Evolutionary conservation across 345 rosid species (phyloP), one percentile per base, ranked within the genome.

Genomic region (Populus alba): DNA sequence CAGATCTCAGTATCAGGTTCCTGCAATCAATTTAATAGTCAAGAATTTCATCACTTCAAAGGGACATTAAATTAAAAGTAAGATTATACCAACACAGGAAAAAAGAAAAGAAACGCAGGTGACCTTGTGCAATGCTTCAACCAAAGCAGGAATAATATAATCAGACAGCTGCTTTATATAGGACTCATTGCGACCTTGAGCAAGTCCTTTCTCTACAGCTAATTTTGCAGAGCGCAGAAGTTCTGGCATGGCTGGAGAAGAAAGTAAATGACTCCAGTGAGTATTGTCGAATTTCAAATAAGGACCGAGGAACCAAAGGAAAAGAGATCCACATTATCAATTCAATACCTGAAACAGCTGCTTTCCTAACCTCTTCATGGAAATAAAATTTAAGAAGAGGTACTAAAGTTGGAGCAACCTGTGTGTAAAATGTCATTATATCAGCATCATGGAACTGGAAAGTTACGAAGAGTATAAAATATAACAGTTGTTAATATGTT

Each of bases 341-440:
- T 25, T 68, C 77, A n/a, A 59, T 88, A 97, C 99, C 99, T 90
- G 99, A 97, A 82, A 97, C 98, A 78, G 99, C 99, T 71, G 99
- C 99, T 89, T 94, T 97, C 88, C 99, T 97, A 71, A 97, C 99
- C 85, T 97, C 99, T 77, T 97, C 99, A 41, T 97, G 99, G 87
- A 97, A 97, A 86, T 97, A 97, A 86, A 97, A 97, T 84, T 97
- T 97, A 75, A 97, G 92, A 72, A 97, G 92, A 37, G 99, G 99
- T 80, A 97, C 99, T 72, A 97, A 75, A 39, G 92, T 97, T 59
- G 94, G 97, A 68, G 98, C 98, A 82, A 97, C 99, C 99, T 97
- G 84, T 23, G 79, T 16, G 51, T 13, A 81, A 68, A 80, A 43
- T 37, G 59, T 68, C 77, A 80, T 62, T 57, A 29, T 70, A 53